phyloP scores from a whole-genome alignment of 306 rosid genomes.

The Rosa lucieae region DNA sequence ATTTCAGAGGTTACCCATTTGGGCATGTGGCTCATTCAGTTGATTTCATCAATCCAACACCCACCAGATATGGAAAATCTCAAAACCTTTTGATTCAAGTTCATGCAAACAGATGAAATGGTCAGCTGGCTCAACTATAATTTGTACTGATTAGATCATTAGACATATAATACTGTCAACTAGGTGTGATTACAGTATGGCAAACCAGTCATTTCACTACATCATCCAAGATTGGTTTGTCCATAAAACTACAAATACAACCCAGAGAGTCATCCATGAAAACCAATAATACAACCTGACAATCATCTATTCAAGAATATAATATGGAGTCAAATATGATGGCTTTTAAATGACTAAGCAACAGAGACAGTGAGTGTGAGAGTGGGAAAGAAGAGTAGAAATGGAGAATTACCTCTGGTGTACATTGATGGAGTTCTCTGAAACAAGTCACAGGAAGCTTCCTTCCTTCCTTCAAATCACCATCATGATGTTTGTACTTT shows the following conservation, averaged over 20 bases:
- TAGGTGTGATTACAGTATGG: background rate
- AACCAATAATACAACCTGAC: constrained; percentile 10
- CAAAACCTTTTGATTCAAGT: background rate
- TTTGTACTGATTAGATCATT: background rate
- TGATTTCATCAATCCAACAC: constrained; percentile 5
- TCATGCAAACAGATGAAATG: background rate
- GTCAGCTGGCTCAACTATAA: background rate
- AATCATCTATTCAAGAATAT: background rate
- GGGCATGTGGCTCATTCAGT: background rate
- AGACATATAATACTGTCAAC: background rate
- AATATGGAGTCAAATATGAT: background rate
- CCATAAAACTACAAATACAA: background rate
- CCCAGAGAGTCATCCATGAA: constrained; percentile 1
- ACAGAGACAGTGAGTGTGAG: background rate
- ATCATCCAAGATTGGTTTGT: background rate
- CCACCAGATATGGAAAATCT: background rate
- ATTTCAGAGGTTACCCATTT: background rate
- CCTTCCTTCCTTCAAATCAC: background rate
- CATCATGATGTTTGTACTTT: background rate
- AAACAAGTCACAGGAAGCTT: constrained; percentile 4
- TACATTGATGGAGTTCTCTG: background rate
- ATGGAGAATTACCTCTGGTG: background rate
- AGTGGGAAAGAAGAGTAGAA: background rate
- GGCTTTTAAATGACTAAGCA: background rate
- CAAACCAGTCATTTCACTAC: background rate